Percentiles rank a stretch among this genome's conserved stretches.
phyloP scores from a whole-genome alignment of 805 yeast species.

The Maudiozyma pseudohumilis region DNA sequence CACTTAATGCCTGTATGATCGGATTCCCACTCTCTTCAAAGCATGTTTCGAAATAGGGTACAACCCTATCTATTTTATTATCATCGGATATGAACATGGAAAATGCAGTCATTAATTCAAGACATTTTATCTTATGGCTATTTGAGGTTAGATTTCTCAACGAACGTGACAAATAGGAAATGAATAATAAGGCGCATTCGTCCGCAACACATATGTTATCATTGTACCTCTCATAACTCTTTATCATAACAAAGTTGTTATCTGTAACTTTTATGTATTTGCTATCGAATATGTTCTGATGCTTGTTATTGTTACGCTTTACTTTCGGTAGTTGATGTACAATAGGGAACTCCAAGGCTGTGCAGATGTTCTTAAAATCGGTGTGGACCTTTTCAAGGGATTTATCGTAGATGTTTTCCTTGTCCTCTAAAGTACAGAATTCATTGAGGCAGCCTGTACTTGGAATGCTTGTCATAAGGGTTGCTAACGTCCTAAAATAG shows the following conservation, averaged over 20 bases:
- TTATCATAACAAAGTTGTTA: not conserved
- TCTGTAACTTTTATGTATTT: not conserved
- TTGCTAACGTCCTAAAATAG: constrained; percentile 41
- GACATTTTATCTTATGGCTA: constrained; percentile 37
- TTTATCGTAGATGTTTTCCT: constrained; percentile 13
- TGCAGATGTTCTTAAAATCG: constrained; percentile 40
- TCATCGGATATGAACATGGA: constrained; percentile 75
- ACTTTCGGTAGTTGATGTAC: not conserved
- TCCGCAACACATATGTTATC: constrained; percentile 10
- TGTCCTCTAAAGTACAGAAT: constrained; percentile 13
- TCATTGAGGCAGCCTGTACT: constrained; percentile 11
- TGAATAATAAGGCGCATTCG: constrained; percentile 22
- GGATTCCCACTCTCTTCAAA: constrained; percentile 54
- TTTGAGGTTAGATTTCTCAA: constrained; percentile 17
- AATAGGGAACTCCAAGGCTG: constrained; percentile 14
- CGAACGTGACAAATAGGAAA: constrained; percentile 21
- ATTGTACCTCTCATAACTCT: not conserved
- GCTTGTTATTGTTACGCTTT: too few species aligned
- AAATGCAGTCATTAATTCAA: constrained; percentile 66
- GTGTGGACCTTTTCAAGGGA: constrained; percentile 46
- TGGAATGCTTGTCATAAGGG: constrained; percentile 17
- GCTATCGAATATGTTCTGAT: not conserved
- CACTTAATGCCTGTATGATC: constrained; percentile 56
- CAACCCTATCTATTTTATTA: constrained; percentile 70
- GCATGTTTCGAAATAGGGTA: constrained; percentile 70